Evolutionary conservation across 169 alveolate genomes (phyloP).

Genomic region (Miamiensis avidus): DNA sequence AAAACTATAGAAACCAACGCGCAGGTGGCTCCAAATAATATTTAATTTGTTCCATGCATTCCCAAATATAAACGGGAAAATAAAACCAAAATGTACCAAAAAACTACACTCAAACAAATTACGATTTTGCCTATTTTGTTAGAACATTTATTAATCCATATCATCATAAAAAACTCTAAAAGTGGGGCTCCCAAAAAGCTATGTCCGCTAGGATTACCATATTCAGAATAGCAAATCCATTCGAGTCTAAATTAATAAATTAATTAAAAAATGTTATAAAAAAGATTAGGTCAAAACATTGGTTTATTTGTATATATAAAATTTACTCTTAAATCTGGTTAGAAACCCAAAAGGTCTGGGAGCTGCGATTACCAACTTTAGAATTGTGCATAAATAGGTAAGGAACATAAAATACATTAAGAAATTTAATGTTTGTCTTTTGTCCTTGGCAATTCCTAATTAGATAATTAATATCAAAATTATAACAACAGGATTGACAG

Average conservation of each 20-base stretch:
- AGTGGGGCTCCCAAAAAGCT: neutral
- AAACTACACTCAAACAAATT: neutral
- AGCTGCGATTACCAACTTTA: neutral
- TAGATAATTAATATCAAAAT: neutral
- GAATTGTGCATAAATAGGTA: neutral
- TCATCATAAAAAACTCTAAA: neutral
- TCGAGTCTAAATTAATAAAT: neutral
- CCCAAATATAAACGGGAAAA: neutral
- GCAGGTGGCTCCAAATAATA: neutral
- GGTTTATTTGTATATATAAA: too few species aligned
- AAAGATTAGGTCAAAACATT: too few species aligned
- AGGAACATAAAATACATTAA: too few species aligned
- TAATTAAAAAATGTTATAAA: too few species aligned
- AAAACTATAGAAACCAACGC: neutral
- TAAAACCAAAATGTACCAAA: neutral
- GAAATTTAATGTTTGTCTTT: neutral
- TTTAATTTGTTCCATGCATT: neutral
- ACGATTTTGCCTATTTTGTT: neutral
- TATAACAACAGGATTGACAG: neutral
- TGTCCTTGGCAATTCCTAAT: too few species aligned
- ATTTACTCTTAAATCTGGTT: neutral
- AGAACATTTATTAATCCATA: neutral
- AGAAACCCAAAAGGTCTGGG: neutral
- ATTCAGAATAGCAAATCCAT: neutral
- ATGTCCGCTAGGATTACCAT: neutral